These are phyloP conservation scores for Tolypocladium ophioglossoides DNA, from an alignment of 2,329 filamentous ascomycete genomes.

Conservation along the genomic window DNA sequence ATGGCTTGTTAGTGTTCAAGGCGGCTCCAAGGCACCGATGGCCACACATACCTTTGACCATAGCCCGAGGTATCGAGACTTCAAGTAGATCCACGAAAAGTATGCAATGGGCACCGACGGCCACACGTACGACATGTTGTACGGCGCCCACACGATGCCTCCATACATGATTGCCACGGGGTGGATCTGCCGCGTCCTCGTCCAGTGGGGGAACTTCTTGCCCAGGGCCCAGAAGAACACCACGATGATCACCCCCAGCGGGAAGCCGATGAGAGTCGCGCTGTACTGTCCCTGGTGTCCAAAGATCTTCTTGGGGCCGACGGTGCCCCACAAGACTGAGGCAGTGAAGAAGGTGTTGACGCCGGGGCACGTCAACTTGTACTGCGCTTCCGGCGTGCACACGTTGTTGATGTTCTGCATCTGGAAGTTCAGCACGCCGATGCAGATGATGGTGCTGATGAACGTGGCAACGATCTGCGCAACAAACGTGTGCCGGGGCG, in stretches of 20 bases:
- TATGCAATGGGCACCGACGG: conserved; percentile 41
- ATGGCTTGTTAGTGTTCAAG: background rate
- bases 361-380: conserved; percentile 39
- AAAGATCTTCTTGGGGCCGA: conserved; percentile 40
- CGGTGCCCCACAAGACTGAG: conserved; percentile 43
- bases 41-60: conserved; percentile 35
- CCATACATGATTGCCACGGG: conserved; percentile 37
- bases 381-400: conserved; percentile 35
- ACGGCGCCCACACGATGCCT: conserved; percentile 34
- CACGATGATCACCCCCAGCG: conserved; percentile 34
- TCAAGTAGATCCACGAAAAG: conserved; percentile 41
- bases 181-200: conserved; percentile 33
- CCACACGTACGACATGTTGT: conserved; percentile 41
- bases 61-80: conserved; percentile 34
- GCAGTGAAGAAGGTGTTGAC: conserved; percentile 48
- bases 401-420: conserved; percentile 37
- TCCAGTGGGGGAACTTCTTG: conserved; percentile 29
- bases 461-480: conserved; percentile 50
- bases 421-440: conserved; percentile 38
- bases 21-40: rapidly evolving
- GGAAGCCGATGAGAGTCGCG: conserved; percentile 37
- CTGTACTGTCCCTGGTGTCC: conserved; percentile 37
- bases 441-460: conserved; percentile 39
- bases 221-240: conserved; percentile 28
- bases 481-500: conserved; percentile 46